Evolutionary conservation across 2,329 filamentous ascomycete species (phyloP).

Genomic region (Elsinoe ampelina): DNA sequence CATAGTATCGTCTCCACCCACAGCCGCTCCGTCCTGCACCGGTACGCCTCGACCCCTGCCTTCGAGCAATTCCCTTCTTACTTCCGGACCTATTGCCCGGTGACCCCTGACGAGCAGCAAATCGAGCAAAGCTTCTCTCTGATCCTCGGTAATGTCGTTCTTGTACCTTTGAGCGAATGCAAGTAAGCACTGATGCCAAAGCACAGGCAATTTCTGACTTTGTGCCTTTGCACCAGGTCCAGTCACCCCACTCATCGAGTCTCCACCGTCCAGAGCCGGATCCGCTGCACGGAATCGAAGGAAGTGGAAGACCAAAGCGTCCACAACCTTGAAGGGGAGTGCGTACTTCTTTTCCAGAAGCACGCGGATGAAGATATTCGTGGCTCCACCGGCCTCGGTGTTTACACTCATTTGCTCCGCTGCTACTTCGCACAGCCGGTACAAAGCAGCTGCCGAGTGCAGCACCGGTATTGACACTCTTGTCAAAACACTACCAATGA

Average conservation of each 20-base stretch:
- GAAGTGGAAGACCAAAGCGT: constrained; percentile 94
- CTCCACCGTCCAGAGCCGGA: constrained; percentile 40
- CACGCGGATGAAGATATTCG: constrained; percentile 89
- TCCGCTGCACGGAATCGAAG: constrained; percentile 71
- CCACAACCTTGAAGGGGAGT: constrained; percentile 86
- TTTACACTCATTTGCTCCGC: constrained; percentile 78
- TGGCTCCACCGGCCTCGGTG: constrained; percentile 79
- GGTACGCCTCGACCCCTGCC: constrained; percentile 75
- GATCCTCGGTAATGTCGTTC: constrained; percentile 92
- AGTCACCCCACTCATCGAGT: constrained; percentile 46
- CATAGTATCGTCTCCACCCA: constrained; percentile 83
- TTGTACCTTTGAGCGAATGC: constrained; percentile 91
- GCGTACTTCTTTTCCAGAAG: constrained; percentile 96
- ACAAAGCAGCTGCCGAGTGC: constrained; percentile 83
- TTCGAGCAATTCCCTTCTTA: constrained; percentile 77
- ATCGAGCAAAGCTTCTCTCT: constrained; percentile 83
- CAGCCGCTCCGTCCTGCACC: constrained; percentile 43
- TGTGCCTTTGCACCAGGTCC: constrained; percentile 29
- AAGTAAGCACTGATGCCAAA: constrained; percentile 92
- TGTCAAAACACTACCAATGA: constrained; percentile 76
- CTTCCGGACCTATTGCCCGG: constrained; percentile 79
- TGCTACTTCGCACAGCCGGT: constrained; percentile 87
- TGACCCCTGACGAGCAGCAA: constrained; percentile 77
- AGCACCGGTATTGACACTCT: constrained; percentile 81
- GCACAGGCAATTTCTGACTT: constrained; percentile 59